Conservation (phyloP, 176 grass and related monocot genomes). For the Elymus sibiricus region DNA sequence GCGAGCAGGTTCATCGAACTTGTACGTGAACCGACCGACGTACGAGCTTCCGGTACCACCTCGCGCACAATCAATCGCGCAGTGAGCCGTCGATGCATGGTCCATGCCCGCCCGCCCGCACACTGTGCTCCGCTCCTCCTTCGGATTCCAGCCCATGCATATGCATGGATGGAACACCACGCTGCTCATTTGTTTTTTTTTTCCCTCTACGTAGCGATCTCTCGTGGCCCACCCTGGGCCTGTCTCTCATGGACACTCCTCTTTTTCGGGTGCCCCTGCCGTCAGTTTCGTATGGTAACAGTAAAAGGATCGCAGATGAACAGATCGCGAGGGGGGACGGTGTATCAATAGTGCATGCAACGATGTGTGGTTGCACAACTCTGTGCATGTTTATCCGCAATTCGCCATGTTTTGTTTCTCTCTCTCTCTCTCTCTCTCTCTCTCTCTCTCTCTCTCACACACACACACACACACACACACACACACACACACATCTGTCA, state of each 20-base stretch:
- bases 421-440: background rate
- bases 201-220: background rate
- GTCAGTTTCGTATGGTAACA: constrained; percentile 26
- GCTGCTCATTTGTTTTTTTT: background rate
- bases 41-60: background rate
- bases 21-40: background rate
- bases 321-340: constrained; percentile 9
- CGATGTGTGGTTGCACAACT: background rate
- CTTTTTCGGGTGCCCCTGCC: constrained; percentile 10
- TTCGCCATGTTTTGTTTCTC: background rate
- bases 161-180: background rate
- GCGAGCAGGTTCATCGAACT: background rate
- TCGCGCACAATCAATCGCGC: background rate
- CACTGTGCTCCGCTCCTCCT: background rate
- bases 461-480: too few species aligned
- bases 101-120: background rate
- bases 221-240: background rate
- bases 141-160: background rate
- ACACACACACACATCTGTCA: too few species aligned
- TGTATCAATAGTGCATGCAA: background rate
- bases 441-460: too few species aligned
- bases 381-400: background rate
- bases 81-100: constrained; percentile 29
- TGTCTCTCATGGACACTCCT: background rate
- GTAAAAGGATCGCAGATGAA: background rate